Evolutionary conservation across 345 rosid species (phyloP).

Genomic region (Euphorbia tirucalli): DNA sequence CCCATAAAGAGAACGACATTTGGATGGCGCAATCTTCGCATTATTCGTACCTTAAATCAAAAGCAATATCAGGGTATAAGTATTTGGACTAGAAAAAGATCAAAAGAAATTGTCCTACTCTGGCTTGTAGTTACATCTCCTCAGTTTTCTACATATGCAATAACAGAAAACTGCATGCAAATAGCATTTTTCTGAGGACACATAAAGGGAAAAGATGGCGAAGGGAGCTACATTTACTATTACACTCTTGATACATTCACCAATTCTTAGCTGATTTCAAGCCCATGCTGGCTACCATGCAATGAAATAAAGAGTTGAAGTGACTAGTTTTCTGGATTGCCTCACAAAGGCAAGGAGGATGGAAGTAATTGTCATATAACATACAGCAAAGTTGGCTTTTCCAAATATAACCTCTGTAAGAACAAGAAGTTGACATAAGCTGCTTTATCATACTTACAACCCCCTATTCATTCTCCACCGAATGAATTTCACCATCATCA

Average conservation of each 20-base stretch:
- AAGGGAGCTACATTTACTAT: not conserved
- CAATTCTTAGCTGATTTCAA: not conserved
- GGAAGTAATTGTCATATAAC: not conserved
- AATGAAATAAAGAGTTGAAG: not conserved
- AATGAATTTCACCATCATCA: not conserved
- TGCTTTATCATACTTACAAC: not conserved
- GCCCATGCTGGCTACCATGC: not conserved
- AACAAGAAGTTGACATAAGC: not conserved
- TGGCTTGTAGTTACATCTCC: conserved; percentile 10
- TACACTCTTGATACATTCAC: not conserved
- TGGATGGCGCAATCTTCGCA: conserved; percentile 99
- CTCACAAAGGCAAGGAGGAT: not conserved
- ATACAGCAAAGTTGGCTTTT: not conserved
- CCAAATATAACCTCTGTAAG: not conserved
- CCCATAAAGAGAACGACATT: conserved; percentile 97
- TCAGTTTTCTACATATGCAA: not conserved
- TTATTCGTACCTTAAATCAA: conserved; percentile 76
- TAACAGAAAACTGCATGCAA: not conserved
- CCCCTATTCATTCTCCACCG: not conserved
- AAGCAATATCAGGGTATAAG: conserved; percentile 4
- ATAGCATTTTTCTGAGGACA: not conserved
- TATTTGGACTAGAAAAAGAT: conserved; percentile 6
- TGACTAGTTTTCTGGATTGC: not conserved
- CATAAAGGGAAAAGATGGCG: not conserved
- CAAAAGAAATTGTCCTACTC: not conserved